A percentile compares a stretch with the other conserved stretches of the same genome.
These are phyloP conservation scores for Tylopilus vinaceipallidus DNA, from an alignment of 768 basidiomycete genomes.

Conservation along the genomic window DNA sequence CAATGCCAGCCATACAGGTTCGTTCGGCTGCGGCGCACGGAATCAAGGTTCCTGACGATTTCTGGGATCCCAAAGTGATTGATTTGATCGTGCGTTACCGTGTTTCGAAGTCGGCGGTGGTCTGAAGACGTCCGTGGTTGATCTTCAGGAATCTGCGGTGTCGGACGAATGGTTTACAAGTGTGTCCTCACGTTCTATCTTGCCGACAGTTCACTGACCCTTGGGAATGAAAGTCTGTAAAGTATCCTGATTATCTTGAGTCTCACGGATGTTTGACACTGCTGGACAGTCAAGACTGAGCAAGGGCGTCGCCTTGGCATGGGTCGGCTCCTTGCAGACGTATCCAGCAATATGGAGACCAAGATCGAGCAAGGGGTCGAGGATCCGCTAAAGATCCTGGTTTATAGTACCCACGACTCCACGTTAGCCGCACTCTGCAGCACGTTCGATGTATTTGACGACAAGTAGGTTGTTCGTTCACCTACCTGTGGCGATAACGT, in stretches of 20 bases:
- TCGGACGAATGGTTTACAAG: slow-evolving; percentile 80
- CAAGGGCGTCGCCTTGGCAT: slow-evolving; percentile 76
- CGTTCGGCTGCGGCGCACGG: slow-evolving; percentile 71
- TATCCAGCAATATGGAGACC: slow-evolving; percentile 59
- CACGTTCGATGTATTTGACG: slow-evolving; percentile 72
- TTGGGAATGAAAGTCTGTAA: slow-evolving; percentile 22
- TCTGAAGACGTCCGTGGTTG: neutral
- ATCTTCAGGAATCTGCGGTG: slow-evolving; percentile 62
- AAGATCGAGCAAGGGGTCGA: slow-evolving; percentile 46
- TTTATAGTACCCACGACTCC: slow-evolving; percentile 74
- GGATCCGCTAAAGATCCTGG: slow-evolving; percentile 60
- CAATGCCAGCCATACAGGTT: slow-evolving; percentile 38
- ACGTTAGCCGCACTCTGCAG: slow-evolving; percentile 60
- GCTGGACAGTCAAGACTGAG: slow-evolving; percentile 58
- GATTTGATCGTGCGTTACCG: slow-evolving; percentile 51
- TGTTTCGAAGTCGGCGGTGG: neutral
- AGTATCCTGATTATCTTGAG: neutral
- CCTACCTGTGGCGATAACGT: neutral
- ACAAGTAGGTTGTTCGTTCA: slow-evolving; percentile 44
- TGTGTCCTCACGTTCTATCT: slow-evolving; percentile 15
- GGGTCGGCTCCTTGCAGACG: slow-evolving; percentile 69
- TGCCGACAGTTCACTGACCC: neutral
- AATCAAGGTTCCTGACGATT: slow-evolving; percentile 67
- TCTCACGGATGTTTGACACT: slow-evolving; percentile 7
- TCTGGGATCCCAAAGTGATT: slow-evolving; percentile 59